Conservation (phyloP, 148 eudicot species). For the Silene conica region DNA sequence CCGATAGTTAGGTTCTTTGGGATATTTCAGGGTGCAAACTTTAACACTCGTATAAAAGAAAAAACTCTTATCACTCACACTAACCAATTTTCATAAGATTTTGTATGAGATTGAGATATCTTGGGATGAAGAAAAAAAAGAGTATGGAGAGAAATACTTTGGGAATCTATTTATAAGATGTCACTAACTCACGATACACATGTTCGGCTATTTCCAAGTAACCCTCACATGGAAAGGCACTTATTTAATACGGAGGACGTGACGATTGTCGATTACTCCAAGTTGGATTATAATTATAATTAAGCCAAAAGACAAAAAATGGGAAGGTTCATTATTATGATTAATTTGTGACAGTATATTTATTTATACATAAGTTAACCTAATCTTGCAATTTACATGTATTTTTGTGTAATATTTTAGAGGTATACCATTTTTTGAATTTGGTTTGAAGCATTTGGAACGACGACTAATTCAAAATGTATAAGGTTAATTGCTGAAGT, state of each 20-base stretch:
- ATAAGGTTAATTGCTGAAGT: too few species aligned
- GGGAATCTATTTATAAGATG: conserved; percentile 2
- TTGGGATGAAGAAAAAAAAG: neutral
- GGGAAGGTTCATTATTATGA: neutral
- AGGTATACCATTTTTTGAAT: neutral
- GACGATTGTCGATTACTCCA: conserved; percentile 5
- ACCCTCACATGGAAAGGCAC: conserved; percentile 6
- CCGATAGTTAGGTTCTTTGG: too few species aligned
- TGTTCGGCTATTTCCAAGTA: conserved; percentile 6
- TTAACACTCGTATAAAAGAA: too few species aligned
- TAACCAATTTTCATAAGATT: too few species aligned
- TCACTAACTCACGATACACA: neutral
- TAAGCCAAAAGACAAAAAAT: neutral
- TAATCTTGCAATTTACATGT: conserved; percentile 3
- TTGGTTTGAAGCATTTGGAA: neutral
- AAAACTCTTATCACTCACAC: too few species aligned
- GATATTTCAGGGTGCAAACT: too few species aligned
- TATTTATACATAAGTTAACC: neutral
- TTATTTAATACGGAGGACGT: neutral
- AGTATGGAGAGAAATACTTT: neutral
- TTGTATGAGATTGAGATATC: neutral
- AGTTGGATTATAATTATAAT: conserved; percentile 9
- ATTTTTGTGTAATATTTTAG: neutral
- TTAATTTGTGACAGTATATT: neutral
- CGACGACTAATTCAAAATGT: too few species aligned